A percentile compares a stretch with the other conserved stretches of the same genome.
phyloP scores from a whole-genome alignment of 2,329 filamentous ascomycete species.

The Fusarium duplospermum region DNA sequence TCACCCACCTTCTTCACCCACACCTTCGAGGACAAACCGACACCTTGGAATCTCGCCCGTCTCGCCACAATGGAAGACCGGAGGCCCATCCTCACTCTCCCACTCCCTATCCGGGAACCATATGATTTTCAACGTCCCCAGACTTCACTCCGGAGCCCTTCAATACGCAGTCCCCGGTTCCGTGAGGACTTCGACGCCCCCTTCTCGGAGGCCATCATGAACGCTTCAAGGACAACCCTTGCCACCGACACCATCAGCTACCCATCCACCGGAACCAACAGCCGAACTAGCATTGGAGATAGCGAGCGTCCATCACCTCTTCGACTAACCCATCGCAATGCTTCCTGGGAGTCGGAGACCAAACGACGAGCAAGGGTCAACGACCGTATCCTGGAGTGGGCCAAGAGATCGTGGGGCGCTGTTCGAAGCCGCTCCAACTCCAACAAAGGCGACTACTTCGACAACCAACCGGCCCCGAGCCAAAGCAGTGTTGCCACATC shows the following conservation, averaged over 20 bases:
- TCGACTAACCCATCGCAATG: slow-evolving; percentile 35
- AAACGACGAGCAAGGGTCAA: slow-evolving; percentile 48
- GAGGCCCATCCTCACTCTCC: slow-evolving; percentile 44
- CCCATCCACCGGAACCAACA: slow-evolving; percentile 36
- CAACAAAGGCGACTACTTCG: slow-evolving; percentile 38
- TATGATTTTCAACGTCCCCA: slow-evolving; percentile 35
- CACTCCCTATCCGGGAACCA: slow-evolving; percentile 41
- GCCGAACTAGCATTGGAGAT: slow-evolving; percentile 45
- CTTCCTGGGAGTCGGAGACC: slow-evolving; percentile 45
- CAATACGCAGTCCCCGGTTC: slow-evolving; percentile 49
- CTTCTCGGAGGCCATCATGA: slow-evolving; percentile 51
- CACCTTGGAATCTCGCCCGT: slow-evolving; percentile 23
- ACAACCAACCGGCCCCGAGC: slow-evolving; percentile 20
- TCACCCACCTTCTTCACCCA: not conserved
- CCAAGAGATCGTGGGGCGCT: slow-evolving; percentile 47
- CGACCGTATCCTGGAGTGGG: slow-evolving; percentile 50
- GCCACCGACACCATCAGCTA: slow-evolving; percentile 44
- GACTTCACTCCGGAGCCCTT: slow-evolving; percentile 34
- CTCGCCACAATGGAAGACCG: slow-evolving; percentile 42
- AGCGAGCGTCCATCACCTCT: slow-evolving; percentile 33
- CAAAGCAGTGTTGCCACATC: slow-evolving; percentile 32
- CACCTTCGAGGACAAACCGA: slow-evolving; percentile 2
- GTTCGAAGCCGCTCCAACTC: slow-evolving; percentile 41
- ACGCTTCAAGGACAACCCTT: slow-evolving; percentile 46
- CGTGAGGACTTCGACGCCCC: slow-evolving; percentile 54